Evolutionary conservation across 139 green algal species (phyloP).

Genomic region (Trebouxia sp.): DNA sequence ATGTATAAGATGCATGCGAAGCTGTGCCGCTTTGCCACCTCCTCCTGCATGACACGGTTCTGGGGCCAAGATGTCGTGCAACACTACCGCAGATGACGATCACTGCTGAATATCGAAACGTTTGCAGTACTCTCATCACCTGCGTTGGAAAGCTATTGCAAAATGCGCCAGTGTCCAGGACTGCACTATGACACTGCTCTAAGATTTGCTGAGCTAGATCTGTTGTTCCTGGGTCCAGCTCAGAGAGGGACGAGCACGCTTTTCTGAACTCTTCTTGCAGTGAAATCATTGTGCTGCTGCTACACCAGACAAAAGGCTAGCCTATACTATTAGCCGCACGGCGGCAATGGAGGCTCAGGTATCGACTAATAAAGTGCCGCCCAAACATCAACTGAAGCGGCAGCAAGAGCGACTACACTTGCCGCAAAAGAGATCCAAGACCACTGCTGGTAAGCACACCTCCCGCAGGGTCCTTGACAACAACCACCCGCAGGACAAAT

Average conservation of each 20-base stretch:
- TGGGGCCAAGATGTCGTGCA: too few species aligned
- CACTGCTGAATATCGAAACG: too few species aligned
- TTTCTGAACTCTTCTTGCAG: neutral
- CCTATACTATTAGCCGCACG: neutral
- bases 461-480: too few species aligned
- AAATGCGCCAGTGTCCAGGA: constrained; percentile 17
- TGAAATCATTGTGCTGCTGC: neutral
- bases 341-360: constrained; percentile 6
- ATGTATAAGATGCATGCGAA: constrained; percentile 32
- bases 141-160: neutral
- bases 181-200: constrained; percentile 16
- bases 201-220: constrained; percentile 30
- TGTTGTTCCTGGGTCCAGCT: neutral
- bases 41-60: constrained; percentile 19
- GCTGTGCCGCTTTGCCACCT: constrained; percentile 17
- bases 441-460: too few species aligned
- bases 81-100: too few species aligned
- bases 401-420: too few species aligned
- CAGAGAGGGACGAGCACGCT: neutral
- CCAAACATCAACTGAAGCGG: too few species aligned
- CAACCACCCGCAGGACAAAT: too few species aligned
- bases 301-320: neutral
- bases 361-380: too few species aligned
- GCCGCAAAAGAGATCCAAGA: too few species aligned
- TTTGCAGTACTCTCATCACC: neutral